Conservation (phyloP, 176 grass and related monocot species). For the Phragmites australis region DNA sequence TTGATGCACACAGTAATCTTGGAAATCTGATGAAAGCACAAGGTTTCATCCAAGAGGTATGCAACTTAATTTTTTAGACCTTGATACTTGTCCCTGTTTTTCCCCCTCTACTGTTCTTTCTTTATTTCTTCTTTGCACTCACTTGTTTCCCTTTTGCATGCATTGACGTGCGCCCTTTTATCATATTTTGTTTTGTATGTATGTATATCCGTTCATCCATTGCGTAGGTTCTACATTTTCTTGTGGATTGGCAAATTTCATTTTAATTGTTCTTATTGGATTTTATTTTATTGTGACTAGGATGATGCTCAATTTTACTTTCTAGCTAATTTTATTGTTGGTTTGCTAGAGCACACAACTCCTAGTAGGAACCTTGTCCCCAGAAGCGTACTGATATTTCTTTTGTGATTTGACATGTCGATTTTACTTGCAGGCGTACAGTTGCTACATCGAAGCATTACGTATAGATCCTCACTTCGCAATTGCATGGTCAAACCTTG, state of each 20-base stretch:
- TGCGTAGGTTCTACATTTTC: background rate
- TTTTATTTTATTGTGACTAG: background rate
- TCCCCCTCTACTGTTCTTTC: too few relatives aligned
- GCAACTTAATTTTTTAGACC: background rate
- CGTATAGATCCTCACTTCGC: conserved; percentile 89
- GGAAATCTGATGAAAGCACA: conserved; percentile 99
- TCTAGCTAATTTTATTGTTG: conserved; percentile 1
- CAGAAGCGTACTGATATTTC: background rate
- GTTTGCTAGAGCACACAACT: background rate
- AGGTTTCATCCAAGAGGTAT: conserved; percentile 87
- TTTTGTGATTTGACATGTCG: conserved; percentile 15
- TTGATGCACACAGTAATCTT: conserved; percentile 97
- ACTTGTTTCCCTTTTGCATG: background rate
- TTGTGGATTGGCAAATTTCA: background rate
- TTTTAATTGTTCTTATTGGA: background rate
- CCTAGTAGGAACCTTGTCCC: background rate
- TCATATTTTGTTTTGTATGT: background rate
- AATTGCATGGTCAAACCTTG: conserved; percentile 97
- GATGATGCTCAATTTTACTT: background rate
- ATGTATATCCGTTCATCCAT: background rate
- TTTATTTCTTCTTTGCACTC: background rate
- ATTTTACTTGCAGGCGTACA: conserved; percentile 66
- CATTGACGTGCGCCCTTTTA: background rate
- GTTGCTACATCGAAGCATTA: conserved; percentile 81
- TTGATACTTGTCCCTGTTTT: background rate